Base-by-base conservation (phyloP, 768 basidiomycete genomes). In the Mycena belliarum region DNA sequence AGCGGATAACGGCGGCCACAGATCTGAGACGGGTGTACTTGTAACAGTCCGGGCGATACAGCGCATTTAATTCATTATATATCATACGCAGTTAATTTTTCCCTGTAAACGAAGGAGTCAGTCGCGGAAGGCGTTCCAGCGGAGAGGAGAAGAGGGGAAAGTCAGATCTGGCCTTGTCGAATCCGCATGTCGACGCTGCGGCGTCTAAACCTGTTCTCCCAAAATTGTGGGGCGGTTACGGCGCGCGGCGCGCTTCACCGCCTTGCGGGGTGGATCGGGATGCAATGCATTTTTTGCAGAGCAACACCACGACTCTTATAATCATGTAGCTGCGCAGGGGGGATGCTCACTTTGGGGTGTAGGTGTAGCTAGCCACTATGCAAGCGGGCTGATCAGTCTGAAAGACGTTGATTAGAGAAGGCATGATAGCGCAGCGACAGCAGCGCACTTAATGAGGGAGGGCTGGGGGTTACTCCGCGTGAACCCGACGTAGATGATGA, bases 401-500 rank as follows among this genome's bases (percentile, higher is more conserved):
- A 28, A 24, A 65, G 49, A 44, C 23, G 29, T 32, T 40, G 45
- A 51, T 59, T 16, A 43, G 64, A 35, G 28, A 65, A 23, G 42
- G 57, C 29, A 40, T 21, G 24, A 12, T 6, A 50, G 24, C 4
- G 47, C 38, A 49, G 51, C 32, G 38, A n/a, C 18, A 32, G 29
- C 29, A 6, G 83, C 92, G 66, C 52, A 96, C 95, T 97, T 95
- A 75, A 96, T 96, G 68, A 98, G 78, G 37, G 93, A 94, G 20
- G 95, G 95, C 66, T 95, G 93, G 28, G 95, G 95, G 69, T 90
- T 93, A 69, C 93, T 95, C 65, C 89, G 80, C 51, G 89, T 91
- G 78, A 91, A 97, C 33, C 95, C 96, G 69, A 97, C 82, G 73
- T 95, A 97, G 68, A 98, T 95, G 68, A 98, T 93, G 70, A 95